Percentiles rank a stretch among this genome's conserved stretches.
These are phyloP conservation scores for Cladophialophora yegresii DNA, from an alignment of 2,329 filamentous ascomycete species.

Conservation along the genomic window DNA sequence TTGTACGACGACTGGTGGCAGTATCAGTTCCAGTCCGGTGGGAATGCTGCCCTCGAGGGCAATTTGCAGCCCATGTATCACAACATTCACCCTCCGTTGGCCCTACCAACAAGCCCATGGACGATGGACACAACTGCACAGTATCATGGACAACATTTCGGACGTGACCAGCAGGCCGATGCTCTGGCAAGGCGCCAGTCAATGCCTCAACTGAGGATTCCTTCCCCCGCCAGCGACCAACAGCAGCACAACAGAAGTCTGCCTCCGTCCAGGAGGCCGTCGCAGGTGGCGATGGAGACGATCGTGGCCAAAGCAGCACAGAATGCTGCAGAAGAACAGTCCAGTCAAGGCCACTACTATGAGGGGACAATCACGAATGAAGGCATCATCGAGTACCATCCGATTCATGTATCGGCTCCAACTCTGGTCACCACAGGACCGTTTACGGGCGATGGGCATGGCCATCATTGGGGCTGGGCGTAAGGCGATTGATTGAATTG, in stretches of 20 bases:
- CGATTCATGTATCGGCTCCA: background rate
- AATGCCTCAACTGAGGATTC: background rate
- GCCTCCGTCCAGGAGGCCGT: background rate
- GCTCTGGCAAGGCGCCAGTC: background rate
- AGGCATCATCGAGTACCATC: background rate
- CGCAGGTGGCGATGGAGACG: background rate
- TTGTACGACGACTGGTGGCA: constrained; percentile 26
- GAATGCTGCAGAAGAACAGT: background rate
- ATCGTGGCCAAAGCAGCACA: background rate
- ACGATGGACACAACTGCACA: background rate
- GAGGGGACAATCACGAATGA: background rate
- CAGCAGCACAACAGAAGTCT: background rate
- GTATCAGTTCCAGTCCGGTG: constrained; percentile 10
- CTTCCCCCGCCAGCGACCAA: background rate
- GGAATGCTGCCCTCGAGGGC: constrained; percentile 8
- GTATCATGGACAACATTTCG: background rate
- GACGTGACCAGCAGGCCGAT: background rate
- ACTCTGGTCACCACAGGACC: constrained; percentile 20
- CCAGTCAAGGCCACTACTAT: background rate
- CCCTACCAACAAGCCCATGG: background rate
- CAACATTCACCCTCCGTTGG: background rate
- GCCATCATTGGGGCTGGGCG: background rate
- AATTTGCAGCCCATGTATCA: constrained; percentile 12
- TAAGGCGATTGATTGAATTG: background rate
- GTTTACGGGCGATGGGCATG: constrained; percentile 3